phyloP scores from a whole-genome alignment of 179 eudicot genomes.

The Carnegiea gigantea region DNA sequence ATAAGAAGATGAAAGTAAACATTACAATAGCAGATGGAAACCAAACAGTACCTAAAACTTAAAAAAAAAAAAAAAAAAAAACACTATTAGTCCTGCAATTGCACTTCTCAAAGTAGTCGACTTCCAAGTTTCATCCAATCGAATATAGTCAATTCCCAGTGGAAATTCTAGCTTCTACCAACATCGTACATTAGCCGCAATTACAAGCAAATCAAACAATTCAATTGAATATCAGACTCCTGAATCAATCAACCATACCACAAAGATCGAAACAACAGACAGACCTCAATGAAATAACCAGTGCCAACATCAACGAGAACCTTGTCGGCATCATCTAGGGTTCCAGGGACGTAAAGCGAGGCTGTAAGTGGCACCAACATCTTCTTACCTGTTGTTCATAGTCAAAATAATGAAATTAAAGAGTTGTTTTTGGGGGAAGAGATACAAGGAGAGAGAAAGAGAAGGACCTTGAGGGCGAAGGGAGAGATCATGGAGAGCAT shows the following conservation, averaged over 20 bases:
- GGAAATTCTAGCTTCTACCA: neutral
- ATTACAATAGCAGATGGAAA: neutral
- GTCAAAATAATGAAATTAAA: neutral
- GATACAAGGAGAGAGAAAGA: neutral
- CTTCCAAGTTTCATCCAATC: neutral
- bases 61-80: no score
- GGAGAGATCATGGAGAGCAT: slow-evolving; percentile 78
- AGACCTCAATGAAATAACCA: slow-evolving; percentile 89
- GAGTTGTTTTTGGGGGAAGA: neutral
- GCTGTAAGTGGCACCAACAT: slow-evolving; percentile 94
- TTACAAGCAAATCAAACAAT: neutral
- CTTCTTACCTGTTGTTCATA: slow-evolving; percentile 51
- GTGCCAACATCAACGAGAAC: slow-evolving; percentile 96
- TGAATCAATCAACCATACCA: neutral
- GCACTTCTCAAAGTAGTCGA: neutral
- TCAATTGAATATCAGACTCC: neutral
- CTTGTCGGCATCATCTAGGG: slow-evolving; percentile 71
- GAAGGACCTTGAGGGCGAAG: slow-evolving; percentile 71
- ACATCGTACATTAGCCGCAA: neutral
- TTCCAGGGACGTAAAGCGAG: slow-evolving; percentile 88
- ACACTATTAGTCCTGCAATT: neutral
- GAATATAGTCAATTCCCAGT: neutral
- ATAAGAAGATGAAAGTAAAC: neutral
- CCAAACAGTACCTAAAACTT: neutral
- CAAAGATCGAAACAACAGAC: slow-evolving; percentile 27